Evolutionary conservation across 495 filamentous ascomycete species (phyloP).

Genomic region (Patellaria atrata): DNA sequence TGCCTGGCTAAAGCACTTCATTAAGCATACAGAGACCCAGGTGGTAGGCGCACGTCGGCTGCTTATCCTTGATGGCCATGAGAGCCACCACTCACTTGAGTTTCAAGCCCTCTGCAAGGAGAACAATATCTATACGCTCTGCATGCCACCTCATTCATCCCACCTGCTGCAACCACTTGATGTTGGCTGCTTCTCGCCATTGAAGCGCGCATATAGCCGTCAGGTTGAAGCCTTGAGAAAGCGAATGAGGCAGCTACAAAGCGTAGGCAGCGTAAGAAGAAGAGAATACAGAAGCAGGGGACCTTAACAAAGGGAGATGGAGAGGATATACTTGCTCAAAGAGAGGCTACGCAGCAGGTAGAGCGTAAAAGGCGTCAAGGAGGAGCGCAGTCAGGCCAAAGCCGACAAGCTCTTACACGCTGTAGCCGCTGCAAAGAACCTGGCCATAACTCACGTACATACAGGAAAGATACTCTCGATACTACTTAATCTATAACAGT

Average conservation of each 20-base stretch:
- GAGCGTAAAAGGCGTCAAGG: slow-evolving; percentile 2
- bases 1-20: slow-evolving; percentile 9
- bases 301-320: slow-evolving; percentile 1
- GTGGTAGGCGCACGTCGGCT: slow-evolving; percentile 14
- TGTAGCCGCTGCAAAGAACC: slow-evolving; percentile 5
- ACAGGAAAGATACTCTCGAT: slow-evolving; percentile 2
- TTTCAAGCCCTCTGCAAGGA: slow-evolving; percentile 16
- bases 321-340: slow-evolving; percentile 3
- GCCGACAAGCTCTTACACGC: slow-evolving; percentile 5
- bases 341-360: slow-evolving; percentile 4
- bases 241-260: slow-evolving; percentile 5
- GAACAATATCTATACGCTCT: slow-evolving; percentile 20
- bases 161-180: too few relatives aligned
- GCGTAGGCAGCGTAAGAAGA: slow-evolving; percentile 1
- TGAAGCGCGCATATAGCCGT: too few relatives aligned
- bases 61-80: slow-evolving; percentile 21
- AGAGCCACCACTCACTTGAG: slow-evolving; percentile 11
- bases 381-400: slow-evolving; percentile 2
- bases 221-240: slow-evolving; percentile 1
- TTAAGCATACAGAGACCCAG: slow-evolving; percentile 5
- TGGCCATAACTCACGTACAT: slow-evolving; percentile 7
- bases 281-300: slow-evolving; percentile 1
- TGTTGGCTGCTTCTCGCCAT: too few relatives aligned
- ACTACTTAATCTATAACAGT: slow-evolving; percentile 5
- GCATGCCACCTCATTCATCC: too few relatives aligned